A percentile compares a stretch with the other conserved stretches of the same genome.
Conservation (phyloP, 176 grass and related monocot genomes). For the Oryza rufipogon region DNA sequence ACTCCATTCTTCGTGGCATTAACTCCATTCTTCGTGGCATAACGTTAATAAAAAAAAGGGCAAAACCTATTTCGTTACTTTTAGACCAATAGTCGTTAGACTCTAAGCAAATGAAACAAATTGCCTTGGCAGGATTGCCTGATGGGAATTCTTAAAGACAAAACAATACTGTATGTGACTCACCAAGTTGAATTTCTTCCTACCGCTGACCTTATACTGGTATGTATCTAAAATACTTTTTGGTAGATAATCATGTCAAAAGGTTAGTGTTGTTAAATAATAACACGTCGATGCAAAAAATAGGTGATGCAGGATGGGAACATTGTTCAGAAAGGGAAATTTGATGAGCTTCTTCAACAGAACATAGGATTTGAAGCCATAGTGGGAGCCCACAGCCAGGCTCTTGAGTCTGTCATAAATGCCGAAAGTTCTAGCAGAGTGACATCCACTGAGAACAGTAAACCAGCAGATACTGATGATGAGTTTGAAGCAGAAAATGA, state of each 20-base stretch:
- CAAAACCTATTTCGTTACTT: background rate
- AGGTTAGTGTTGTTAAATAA: slow-evolving; percentile 28
- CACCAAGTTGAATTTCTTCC: slow-evolving; percentile 99
- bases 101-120: slow-evolving; percentile 20
- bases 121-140: slow-evolving; percentile 77
- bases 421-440: slow-evolving; percentile 87
- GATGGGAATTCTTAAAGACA: slow-evolving; percentile 86
- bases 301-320: slow-evolving; percentile 95
- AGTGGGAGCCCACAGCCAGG: slow-evolving; percentile 91
- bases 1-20: background rate
- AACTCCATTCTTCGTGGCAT: background rate
- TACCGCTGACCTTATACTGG: slow-evolving; percentile 84
- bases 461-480: slow-evolving; percentile 46
- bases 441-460: slow-evolving; percentile 29
- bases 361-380: slow-evolving; percentile 89
- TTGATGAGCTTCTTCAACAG: slow-evolving; percentile 82
- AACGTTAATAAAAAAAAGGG: slow-evolving; percentile 1
- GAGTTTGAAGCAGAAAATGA: slow-evolving; percentile 56
- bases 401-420: slow-evolving; percentile 83
- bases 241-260: background rate
- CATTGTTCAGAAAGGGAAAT: slow-evolving; percentile 79
- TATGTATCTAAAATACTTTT: slow-evolving; percentile 48
- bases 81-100: background rate
- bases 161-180: slow-evolving; percentile 92
- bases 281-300: slow-evolving; percentile 44